phyloP scores from a whole-genome alignment of 164 flowering plant genomes.

The Vitis vinifera region DNA sequence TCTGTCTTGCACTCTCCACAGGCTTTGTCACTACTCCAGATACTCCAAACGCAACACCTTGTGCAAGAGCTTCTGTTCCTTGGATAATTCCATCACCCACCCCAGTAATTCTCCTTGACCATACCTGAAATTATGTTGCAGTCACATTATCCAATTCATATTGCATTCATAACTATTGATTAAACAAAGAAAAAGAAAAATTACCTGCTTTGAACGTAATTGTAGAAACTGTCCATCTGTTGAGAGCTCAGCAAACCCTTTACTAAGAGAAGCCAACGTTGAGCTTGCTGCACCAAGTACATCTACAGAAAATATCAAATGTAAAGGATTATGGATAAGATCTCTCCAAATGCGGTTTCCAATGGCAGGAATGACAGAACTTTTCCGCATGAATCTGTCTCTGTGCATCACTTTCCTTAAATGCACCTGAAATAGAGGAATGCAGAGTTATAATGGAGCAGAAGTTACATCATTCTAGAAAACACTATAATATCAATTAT shows the following conservation, averaged over 20 bases:
- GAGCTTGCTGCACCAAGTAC: slow-evolving; percentile 99
- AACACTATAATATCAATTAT: too few species aligned
- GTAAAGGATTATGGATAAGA: slow-evolving; percentile 90
- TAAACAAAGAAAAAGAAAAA: background rate
- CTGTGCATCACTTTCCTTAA: slow-evolving; percentile 83
- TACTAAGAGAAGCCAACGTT: slow-evolving; percentile 91
- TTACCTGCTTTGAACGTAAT: slow-evolving; percentile 89
- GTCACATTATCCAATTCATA: background rate
- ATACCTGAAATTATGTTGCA: slow-evolving; percentile 44
- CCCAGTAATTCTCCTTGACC: slow-evolving; percentile 91
- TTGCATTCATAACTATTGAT: background rate
- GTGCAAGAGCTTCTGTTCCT: slow-evolving; percentile 99
- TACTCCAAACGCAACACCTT: slow-evolving; percentile 96
- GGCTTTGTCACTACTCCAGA: slow-evolving; percentile 96
- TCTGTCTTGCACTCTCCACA: slow-evolving; percentile 86
- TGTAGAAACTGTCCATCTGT: slow-evolving; percentile 98
- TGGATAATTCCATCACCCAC: slow-evolving; percentile 88
- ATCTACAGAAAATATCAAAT: slow-evolving; percentile 88
- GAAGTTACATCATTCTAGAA: background rate
- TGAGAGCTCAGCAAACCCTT: slow-evolving; percentile 97
- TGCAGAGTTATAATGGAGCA: background rate
- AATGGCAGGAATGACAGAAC: slow-evolving; percentile 80
- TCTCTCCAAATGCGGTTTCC: slow-evolving; percentile 89
- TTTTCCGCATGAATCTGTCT: slow-evolving; percentile 86
- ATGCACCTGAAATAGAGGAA: slow-evolving; percentile 59